Evolutionary conservation across 148 eudicot species (phyloP), one percentile per base, ranked within the genome.

Genomic region (Amaranthus cruentus): DNA sequence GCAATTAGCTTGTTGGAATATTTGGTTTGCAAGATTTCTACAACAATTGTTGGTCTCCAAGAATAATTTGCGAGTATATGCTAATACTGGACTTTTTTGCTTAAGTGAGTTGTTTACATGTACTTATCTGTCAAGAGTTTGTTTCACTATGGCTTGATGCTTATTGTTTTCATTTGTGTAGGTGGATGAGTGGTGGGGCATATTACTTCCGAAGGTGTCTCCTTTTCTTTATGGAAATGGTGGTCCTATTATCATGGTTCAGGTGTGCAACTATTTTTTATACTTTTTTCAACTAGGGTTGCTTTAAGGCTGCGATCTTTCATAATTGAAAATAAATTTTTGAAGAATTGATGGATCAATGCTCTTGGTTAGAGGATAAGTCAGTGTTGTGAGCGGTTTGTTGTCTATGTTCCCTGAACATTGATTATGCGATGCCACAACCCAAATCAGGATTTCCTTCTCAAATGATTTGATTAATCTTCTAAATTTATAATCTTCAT

Each of bases 171-270:
- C n/a, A 7, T 61, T 81, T 56, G 66, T 63, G 53, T 85, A 91
- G 98, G 97, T 94, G 73, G 90, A 87, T 63, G 83, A 52, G 6
- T 94, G 97, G 98, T 94, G 97, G 98, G 85, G 86, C n/a, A 56
- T 80, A 66, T 77, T 91, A 64, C 87, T 94, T 52, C 96, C 98
- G 14, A 83, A 84, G 85, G 52, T 94, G 65, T 81, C 79, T 67
- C 96, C 97, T 76, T 87, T 88, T 70, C 93, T 88, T 12, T 91
- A 94, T 60, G 73, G 66, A 77, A 91, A 90, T 69, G 98, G 97
- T 62, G 97, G 98, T 47, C 97, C 98, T 66, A 86, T 94, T 76
- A 79, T 89, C 65, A 91, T 94, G 98, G 88, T 90, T 77, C 98
- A 94, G 97, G 98, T 94, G 56, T 46, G 84, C 15, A 4, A 18